phyloP scores from a whole-genome alignment of 139 green algal species.

The Microglena sp. region DNA sequence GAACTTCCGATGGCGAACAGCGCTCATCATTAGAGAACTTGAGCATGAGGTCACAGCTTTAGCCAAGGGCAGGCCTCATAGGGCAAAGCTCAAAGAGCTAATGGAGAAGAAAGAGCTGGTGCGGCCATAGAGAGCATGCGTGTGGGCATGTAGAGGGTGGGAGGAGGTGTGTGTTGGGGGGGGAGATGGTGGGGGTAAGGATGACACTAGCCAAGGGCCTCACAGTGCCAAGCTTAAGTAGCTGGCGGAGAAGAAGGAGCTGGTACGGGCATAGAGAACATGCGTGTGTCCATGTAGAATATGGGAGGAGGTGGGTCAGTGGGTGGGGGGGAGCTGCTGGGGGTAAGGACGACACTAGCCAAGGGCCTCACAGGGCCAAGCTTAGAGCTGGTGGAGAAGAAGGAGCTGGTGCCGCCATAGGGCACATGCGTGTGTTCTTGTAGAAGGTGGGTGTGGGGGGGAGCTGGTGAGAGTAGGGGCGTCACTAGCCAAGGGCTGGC shows the following conservation, averaged over 20 bases:
- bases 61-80: slow-evolving; percentile 48
- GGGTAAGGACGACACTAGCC: no score
- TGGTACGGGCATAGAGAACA: background rate
- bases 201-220: no score
- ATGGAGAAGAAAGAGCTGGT: slow-evolving; percentile 87
- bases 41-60: slow-evolving; percentile 87
- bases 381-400: no score
- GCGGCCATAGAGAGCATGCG: no score
- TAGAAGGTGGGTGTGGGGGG: no score
- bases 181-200: background rate
- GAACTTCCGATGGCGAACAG: slow-evolving; percentile 81
- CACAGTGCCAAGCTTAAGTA: no score
- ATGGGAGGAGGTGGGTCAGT: background rate
- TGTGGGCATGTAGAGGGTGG: background rate
- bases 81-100: slow-evolving; percentile 69
- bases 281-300: background rate
- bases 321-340: background rate
- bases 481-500: slow-evolving; percentile 54
- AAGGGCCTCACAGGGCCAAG: no score
- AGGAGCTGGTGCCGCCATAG: no score
- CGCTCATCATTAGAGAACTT: slow-evolving; percentile 82
- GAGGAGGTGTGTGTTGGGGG: no score
- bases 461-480: slow-evolving; percentile 90
- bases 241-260: no score
- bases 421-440: no score